Percentiles rank a stretch among this genome's conserved stretches.
Evolutionary conservation across 2,329 filamentous ascomycete genomes (phyloP).

Genomic region (Penicillium sclerotigenum): DNA sequence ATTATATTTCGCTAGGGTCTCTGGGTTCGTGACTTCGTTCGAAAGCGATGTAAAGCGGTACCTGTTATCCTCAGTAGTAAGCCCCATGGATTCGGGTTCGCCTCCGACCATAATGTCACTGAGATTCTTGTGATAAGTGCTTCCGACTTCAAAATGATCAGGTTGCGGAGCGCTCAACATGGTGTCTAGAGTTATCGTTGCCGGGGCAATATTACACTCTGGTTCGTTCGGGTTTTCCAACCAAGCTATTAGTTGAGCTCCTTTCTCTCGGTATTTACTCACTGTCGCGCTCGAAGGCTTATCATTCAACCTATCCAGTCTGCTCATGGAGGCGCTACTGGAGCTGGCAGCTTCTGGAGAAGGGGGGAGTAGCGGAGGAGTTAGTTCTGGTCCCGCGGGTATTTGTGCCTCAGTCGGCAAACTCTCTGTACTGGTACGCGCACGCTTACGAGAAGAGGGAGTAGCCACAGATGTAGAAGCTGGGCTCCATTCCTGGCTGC

Average conservation of each 20-base stretch:
- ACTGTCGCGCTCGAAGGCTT: neutral
- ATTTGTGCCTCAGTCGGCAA: no score
- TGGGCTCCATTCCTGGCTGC: neutral
- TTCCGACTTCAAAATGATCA: neutral
- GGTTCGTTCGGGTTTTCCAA: neutral
- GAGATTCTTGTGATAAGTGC: fast-evolving
- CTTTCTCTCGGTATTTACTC: neutral
- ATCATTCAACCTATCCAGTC: no score
- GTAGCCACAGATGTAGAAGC: neutral
- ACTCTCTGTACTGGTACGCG: no score
- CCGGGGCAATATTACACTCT: neutral
- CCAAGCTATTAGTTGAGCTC: neutral
- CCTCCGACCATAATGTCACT: neutral
- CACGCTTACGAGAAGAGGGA: neutral
- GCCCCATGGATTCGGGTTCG: neutral
- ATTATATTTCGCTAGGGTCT: no score
- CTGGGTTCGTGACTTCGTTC: neutral
- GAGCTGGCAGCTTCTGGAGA: neutral
- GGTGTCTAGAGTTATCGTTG: neutral
- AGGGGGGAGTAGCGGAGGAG: neutral
- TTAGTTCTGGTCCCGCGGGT: neutral
- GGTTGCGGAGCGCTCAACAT: neutral
- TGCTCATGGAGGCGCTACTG: no score
- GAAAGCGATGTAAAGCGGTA: neutral
- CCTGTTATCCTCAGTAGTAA: fast-evolving